Evolutionary conservation across 495 filamentous ascomycete genomes (phyloP).

Genomic region (Podospora appendiculata): DNA sequence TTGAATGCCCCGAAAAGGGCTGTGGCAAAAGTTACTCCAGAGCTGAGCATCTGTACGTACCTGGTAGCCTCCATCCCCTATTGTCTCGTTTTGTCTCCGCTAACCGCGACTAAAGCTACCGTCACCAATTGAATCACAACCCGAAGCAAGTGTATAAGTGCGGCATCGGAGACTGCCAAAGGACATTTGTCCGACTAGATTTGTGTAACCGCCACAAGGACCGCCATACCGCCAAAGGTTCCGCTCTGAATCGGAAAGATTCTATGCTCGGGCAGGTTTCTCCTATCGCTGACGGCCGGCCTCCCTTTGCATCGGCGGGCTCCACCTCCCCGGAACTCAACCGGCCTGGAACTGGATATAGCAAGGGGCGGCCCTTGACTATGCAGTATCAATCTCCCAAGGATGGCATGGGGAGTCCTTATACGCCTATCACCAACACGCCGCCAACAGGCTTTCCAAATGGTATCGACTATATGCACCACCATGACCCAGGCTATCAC

Average conservation of each 20-base stretch:
- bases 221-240: conserved; percentile 91
- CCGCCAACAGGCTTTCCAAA: conserved; percentile 38
- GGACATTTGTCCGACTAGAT: conserved; percentile 90
- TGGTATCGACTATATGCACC: conserved; percentile 37
- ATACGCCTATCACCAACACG: conserved; percentile 40
- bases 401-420: conserved; percentile 39
- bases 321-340: conserved; percentile 46
- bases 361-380: conserved; percentile 35
- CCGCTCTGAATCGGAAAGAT: conserved; percentile 88
- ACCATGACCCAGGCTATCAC: conserved; percentile 34
- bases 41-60: conserved; percentile 87
- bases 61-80: not conserved
- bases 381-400: conserved; percentile 47
- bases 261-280: conserved; percentile 54
- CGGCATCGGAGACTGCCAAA: conserved; percentile 85
- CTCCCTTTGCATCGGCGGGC: conserved; percentile 32
- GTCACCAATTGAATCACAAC: conserved; percentile 93
- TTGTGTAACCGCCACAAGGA: conserved; percentile 90
- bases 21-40: conserved; percentile 96
- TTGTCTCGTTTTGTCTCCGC: conserved; percentile 5
- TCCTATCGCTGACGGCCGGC: conserved; percentile 37
- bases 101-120: conserved; percentile 42
- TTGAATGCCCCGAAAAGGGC: conserved; percentile 79
- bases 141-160: conserved; percentile 95
- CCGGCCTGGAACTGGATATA: conserved; percentile 33